Base-by-base conservation (phyloP, 164 flowering plant genomes). In the Aristolochia fimbriata region DNA sequence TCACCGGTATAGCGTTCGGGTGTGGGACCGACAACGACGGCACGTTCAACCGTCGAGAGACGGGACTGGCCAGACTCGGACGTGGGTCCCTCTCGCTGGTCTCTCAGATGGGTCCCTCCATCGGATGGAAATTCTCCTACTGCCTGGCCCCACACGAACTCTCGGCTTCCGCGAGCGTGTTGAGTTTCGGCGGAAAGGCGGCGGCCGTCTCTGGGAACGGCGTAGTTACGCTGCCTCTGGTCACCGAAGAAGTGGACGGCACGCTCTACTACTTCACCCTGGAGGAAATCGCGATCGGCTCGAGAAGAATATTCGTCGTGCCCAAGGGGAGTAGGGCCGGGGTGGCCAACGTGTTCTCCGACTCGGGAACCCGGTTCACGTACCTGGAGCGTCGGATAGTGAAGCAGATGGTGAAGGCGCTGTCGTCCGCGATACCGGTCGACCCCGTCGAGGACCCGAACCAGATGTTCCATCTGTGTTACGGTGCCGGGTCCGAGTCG, bases 21-120 rank as follows among this genome's bases (percentile, higher is more conserved):
- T 87, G 91, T 14, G 89, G 86, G 1, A 71, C 62, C 45, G 16
- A 67, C 1, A 80, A 83, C 37, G 59, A 1, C 0, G 91, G 89
- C 0, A 62, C 65, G 0, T 87, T 80, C 47, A 19, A 25, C 16
- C 41, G 43, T 0, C n/a, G 23, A 1, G 72, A 48, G 0, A 61
- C 81, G 0, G 91, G 95, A 6, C 63, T 85, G 0, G 53, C 85
- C n/a, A 91, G 95, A 8, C 73, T 87, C 0, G 88, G 87, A 3
- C 63, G 75, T 1, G 88, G 90, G 0, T 59, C 72, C 0, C 24
- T 59, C 0, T 84, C 90, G 0, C 60, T 83, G 5, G 51, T 81
- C 15, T 17, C 70, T 0, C 87, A 82, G 54, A 6, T 80, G 22
- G 65, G 62, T 8, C 7, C 75, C n/a, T n/a, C n/a, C n/a, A n/a